Base-by-base conservation (phyloP, 164 flowering plant genomes). In the Vitis vinifera region DNA sequence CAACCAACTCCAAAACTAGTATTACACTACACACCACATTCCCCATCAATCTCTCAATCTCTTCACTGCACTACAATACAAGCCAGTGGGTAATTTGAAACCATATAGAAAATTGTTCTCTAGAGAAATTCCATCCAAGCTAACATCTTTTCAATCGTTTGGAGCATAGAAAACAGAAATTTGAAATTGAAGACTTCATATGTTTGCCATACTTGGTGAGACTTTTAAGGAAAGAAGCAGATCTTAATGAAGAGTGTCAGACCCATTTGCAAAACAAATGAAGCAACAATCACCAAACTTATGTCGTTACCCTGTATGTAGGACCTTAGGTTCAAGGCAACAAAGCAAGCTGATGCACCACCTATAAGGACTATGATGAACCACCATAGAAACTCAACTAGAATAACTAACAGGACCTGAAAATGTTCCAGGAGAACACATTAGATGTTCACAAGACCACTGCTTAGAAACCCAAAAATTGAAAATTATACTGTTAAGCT, bases 211-310 rank as follows among this genome's bases (percentile, higher is more conserved):
- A 15, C 17, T 23, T 50, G 10, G 12, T 4, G 4, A 11, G 13
- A 64, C 37, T 30, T 37, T 73, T 63, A 91, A 17, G 91, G 80
- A 66, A 96, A 96, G 76, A 93, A 96, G 87, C 85, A 86, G 71
- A 84, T 81, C 83, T 93, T 96, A 85, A 96, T 82, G 78, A 96
- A 96, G 71, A 96, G 62, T 27, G 97, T 88, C 64, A 96, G 72
- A 73, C 81, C 97, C 71, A 91, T 58, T 77, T 93, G 99, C 84
- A 93, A 81, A 60, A 73, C 72, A 72, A 91, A 88, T 55, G 99
- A 79, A 52, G 97, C 86, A 51, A 88, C 74, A 49, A 82, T 69
- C 71, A 89, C 79, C 60, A 90, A 16, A 16, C 73, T 68, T n/a
- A 86, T 76, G 73, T 96, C 90, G 71, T 27, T 80, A 19, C 86